phyloP scores from a whole-genome alignment of 73 alveolate species.

The Paramecium octaurelia region DNA sequence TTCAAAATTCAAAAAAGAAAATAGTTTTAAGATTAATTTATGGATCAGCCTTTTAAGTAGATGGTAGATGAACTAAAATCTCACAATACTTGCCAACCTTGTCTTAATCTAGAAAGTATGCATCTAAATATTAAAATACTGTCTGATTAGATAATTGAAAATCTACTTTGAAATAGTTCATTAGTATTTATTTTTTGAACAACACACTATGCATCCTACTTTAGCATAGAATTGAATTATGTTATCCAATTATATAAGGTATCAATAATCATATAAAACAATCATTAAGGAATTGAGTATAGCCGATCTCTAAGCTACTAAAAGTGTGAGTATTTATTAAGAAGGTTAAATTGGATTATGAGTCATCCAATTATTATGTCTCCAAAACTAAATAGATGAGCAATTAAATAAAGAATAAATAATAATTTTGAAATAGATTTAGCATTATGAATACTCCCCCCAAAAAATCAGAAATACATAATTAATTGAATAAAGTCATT shows the following conservation, averaged over 20 bases:
- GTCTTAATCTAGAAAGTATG: not conserved
- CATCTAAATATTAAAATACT: not conserved
- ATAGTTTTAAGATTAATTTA: not conserved
- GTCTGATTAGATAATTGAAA: no score
- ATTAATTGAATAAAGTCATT: not conserved
- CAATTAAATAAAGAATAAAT: not conserved
- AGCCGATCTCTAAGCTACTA: not conserved
- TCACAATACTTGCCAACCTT: not conserved
- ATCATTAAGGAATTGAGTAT: constrained; percentile 1
- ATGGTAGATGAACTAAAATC: not conserved
- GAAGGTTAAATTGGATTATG: not conserved
- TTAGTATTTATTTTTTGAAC: no score
- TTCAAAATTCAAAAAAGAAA: not conserved
- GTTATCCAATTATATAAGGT: not conserved
- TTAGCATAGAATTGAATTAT: not conserved
- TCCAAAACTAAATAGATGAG: not conserved
- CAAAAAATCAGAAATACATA: not conserved
- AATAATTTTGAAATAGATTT: not conserved
- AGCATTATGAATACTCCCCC: not conserved
- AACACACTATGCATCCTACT: no score
- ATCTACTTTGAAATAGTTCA: no score
- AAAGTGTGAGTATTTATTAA: not conserved
- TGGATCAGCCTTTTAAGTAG: not conserved
- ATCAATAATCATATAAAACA: not conserved
- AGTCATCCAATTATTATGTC: not conserved